A percentile compares a stretch with the other conserved stretches of the same genome.
Evolutionary conservation across 192 early-diverging fungal species (phyloP).

Genomic region (Rhizophagus prolifer): DNA sequence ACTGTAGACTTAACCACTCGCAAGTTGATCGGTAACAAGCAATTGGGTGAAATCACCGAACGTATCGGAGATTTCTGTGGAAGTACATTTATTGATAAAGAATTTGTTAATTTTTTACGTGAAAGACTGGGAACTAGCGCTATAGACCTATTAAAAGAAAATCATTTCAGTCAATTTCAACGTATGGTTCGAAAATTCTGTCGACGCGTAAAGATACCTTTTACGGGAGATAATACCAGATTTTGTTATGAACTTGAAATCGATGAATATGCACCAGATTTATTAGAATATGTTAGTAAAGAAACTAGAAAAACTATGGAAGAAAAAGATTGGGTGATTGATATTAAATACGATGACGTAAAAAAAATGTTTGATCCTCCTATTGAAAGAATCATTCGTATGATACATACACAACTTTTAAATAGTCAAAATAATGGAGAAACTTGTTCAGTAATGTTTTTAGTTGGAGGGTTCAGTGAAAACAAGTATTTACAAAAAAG

Average conservation of each 20-base stretch:
- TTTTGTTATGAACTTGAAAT: not conserved
- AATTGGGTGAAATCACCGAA: conserved; percentile 33
- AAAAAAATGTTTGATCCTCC: not conserved
- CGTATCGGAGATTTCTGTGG: conserved; percentile 39
- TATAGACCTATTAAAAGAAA: conserved; percentile 36
- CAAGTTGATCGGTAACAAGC: conserved; percentile 11
- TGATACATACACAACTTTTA: not conserved
- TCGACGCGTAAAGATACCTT: not conserved
- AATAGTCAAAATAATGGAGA: not conserved
- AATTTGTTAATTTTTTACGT: conserved; percentile 44
- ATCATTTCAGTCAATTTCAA: conserved; percentile 16
- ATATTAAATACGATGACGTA: conserved; percentile 37
- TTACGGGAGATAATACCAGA: not conserved
- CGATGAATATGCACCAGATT: not conserved
- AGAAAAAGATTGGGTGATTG: conserved; percentile 45
- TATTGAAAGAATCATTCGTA: not conserved
- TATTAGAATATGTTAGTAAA: not conserved
- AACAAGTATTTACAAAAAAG: not conserved
- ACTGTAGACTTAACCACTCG: conserved; percentile 46
- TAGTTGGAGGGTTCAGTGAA: not conserved
- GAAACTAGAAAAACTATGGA: conserved; percentile 35
- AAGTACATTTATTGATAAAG: conserved; percentile 45
- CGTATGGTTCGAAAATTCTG: not conserved
- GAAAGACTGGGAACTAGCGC: conserved; percentile 39
- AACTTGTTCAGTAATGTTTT: not conserved